Conservation (phyloP, 1,284 basidiomycete species). For the Rhodofomes roseus region DNA sequence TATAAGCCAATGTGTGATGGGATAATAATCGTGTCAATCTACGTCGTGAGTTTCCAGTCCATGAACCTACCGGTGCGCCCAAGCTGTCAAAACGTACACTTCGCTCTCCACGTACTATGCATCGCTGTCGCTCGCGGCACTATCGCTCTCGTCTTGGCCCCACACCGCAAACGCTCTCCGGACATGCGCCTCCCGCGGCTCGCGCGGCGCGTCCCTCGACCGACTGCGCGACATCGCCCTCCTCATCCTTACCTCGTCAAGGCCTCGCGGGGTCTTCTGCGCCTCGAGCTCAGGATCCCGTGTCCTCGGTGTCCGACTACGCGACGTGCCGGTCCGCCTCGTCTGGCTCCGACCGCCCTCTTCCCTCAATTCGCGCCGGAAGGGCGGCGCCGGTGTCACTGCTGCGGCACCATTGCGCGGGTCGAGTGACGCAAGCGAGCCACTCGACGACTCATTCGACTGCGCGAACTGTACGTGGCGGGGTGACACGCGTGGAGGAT, state of each 20-base stretch:
- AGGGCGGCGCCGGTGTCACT: neutral
- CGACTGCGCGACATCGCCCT: slow-evolving; percentile 19
- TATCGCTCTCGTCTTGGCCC: slow-evolving; percentile 87
- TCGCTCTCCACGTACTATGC: neutral
- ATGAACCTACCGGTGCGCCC: neutral
- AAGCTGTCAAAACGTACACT: neutral
- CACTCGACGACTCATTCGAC: slow-evolving; percentile 33
- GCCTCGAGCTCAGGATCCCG: slow-evolving; percentile 48
- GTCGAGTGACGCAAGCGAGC: slow-evolving; percentile 32
- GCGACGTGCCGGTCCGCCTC: slow-evolving; percentile 36
- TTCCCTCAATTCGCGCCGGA: slow-evolving; percentile 36
- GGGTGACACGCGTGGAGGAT: slow-evolving; percentile 50
- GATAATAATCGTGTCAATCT: neutral
- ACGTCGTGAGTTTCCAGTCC: neutral
- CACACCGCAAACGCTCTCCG: slow-evolving; percentile 74
- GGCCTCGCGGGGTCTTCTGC: slow-evolving; percentile 59
- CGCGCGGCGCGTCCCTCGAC: slow-evolving; percentile 35
- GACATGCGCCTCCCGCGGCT: slow-evolving; percentile 29
- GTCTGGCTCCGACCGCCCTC: slow-evolving; percentile 36
- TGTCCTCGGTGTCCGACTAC: slow-evolving; percentile 49
- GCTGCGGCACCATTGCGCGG: slow-evolving; percentile 21
- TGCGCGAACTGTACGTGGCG: slow-evolving; percentile 51
- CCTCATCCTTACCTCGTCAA: slow-evolving; percentile 23
- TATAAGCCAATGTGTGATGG: neutral
- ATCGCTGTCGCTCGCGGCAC: slow-evolving; percentile 73